phyloP scores from a whole-genome alignment of 768 basidiomycete species.

The Podaxis sp. region DNA sequence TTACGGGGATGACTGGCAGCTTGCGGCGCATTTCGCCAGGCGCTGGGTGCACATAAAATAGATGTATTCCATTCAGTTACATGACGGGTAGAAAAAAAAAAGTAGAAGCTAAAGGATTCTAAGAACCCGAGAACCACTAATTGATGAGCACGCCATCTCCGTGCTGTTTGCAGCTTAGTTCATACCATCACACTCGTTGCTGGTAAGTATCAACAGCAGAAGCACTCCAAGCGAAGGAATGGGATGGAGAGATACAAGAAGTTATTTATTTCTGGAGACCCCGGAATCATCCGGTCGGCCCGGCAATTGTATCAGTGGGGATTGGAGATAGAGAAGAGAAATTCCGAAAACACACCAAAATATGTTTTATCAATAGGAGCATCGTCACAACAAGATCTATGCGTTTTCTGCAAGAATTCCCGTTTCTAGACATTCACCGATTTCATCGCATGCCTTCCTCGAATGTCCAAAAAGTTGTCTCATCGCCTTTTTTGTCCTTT shows the following conservation, averaged over 20 bases:
- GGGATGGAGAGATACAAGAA: background rate
- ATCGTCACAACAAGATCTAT: too few relatives aligned
- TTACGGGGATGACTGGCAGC: background rate
- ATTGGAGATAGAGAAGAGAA: too few relatives aligned
- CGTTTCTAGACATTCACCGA: too few relatives aligned
- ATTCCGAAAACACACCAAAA: too few relatives aligned
- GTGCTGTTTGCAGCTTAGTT: background rate
- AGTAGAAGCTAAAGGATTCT: background rate
- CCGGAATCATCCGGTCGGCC: background rate
- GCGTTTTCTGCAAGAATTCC: too few relatives aligned
- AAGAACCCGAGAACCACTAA: background rate
- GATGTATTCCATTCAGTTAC: background rate
- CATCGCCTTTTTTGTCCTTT: background rate
- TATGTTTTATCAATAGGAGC: too few relatives aligned
- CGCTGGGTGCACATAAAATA: background rate
- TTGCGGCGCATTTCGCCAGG: background rate
- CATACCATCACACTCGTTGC: background rate
- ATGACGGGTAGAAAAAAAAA: background rate
- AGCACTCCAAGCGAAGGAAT: background rate
- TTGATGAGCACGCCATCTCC: background rate
- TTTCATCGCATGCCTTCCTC: too few relatives aligned
- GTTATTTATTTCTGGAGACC: background rate
- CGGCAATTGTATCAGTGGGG: background rate
- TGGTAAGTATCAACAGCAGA: background rate
- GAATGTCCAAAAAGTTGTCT: too few relatives aligned